phyloP scores from a whole-genome alignment of 129 eudicot species.

The Calendula officinalis region DNA sequence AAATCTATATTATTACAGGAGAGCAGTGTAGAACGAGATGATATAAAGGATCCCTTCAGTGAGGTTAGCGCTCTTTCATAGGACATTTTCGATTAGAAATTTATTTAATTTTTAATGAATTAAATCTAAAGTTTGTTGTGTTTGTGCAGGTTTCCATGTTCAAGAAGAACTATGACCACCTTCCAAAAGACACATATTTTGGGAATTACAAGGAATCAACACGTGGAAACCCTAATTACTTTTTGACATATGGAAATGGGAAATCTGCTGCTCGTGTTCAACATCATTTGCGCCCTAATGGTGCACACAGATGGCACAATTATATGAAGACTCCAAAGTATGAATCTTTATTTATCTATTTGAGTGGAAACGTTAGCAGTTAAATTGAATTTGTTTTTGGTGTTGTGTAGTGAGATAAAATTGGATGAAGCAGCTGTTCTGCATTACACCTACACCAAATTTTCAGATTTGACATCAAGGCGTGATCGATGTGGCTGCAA shows the following conservation, averaged over 20 bases:
- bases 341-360: conserved; percentile 6
- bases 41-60: conserved; percentile 60
- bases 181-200: conserved; percentile 81
- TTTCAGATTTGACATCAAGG: conserved; percentile 94
- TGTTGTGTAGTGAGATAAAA: conserved; percentile 66
- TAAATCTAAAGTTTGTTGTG: not conserved
- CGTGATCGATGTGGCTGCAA: conserved; percentile 97
- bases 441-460: conserved; percentile 88
- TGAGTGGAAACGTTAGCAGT: not conserved
- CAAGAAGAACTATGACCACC: conserved; percentile 94
- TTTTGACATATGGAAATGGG: conserved; percentile 95
- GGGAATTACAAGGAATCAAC: conserved; percentile 88
- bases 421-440: conserved; percentile 90
- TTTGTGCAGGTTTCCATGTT: conserved; percentile 78
- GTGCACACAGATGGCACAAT: conserved; percentile 98
- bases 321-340: conserved; percentile 84
- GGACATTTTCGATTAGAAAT: not conserved
- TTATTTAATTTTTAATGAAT: not conserved
- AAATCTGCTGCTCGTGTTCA: conserved; percentile 85
- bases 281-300: conserved; percentile 96
- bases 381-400: conserved; percentile 20
- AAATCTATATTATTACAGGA: conserved; percentile 36
- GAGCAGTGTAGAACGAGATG: conserved; percentile 67
- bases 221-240: conserved; percentile 92
- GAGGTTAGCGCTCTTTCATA: conserved; percentile 35